Evolutionary conservation across 169 alveolate species (phyloP), one percentile per base, ranked within the genome.

Genomic region (Plasmodium gaboni): DNA sequence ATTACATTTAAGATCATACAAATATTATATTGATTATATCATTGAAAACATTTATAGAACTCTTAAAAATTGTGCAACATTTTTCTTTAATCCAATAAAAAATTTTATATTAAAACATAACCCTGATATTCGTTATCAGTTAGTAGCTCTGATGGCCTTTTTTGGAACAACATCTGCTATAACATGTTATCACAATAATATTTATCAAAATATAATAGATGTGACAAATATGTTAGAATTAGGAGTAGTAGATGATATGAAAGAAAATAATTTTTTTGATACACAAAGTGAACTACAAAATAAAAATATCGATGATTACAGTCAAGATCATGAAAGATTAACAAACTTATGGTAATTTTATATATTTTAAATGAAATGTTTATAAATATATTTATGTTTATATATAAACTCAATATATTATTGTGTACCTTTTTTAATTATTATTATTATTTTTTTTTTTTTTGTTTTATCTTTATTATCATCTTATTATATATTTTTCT

Each of bases 51-150:
- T 88, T 26, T 78, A 74, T 50, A 61, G 53, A 51, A 80, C 92
- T 22, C 65, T 73, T n/a, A 88, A 78, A 42, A 44, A 38, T 38
- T 65, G 91, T 28, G 91, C 86, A 5, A 70, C 44, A 1, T 76
- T 60, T 74, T 76, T 95, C 22, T 89, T 76, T 60, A 80, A 68
- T 17, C 97, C 97, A 38, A 3, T 94, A 42, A 90, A 68, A 61
- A 70, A 73, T 46, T 60, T 93, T 61, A 93, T 94, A 19, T 71
- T 85, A 46, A 93, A 80, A 70, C 97, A 95, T 80, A 95, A 95
- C 88, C 97, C 97, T 15, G 97, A 95, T 69, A 71, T 95, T 80
- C 93, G 97, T 80, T 94, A 94, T 78, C 98, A 95, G 87, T 88
- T 95, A 67, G 96, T 94, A 48, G 97, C 97, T 15, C 93, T 95